A percentile compares a stretch with the other conserved stretches of the same genome.
Conservation (phyloP, 2,329 filamentous ascomycete species). For the Fusarium poae region DNA sequence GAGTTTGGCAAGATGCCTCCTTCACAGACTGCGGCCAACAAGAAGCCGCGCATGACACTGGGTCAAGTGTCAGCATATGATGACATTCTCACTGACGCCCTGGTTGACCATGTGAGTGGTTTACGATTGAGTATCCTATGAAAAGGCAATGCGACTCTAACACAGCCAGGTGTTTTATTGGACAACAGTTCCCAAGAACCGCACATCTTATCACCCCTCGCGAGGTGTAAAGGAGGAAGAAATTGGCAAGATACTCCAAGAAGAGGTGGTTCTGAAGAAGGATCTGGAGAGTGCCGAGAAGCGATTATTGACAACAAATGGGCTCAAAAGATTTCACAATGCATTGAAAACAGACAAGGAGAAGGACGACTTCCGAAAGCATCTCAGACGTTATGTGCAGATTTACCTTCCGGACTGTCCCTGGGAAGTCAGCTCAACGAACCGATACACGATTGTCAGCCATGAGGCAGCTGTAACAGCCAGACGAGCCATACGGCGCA, state of each 20-base stretch:
- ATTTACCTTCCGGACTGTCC: constrained; percentile 95
- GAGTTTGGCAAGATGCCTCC: constrained; percentile 53
- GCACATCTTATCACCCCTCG: constrained; percentile 84
- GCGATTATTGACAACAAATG: constrained; percentile 77
- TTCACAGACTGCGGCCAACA: constrained; percentile 54
- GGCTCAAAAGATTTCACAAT: constrained; percentile 77
- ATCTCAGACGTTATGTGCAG: constrained; percentile 90
- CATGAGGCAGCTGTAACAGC: constrained; percentile 92
- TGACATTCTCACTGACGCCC: constrained; percentile 93
- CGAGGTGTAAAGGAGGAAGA: constrained; percentile 79
- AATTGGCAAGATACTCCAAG: constrained; percentile 71
- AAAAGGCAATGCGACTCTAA: constrained; percentile 39
- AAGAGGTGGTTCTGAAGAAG: constrained; percentile 79
- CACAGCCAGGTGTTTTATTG: constrained; percentile 82
- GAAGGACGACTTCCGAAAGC: constrained; percentile 85
- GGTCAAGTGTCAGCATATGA: constrained; percentile 93
- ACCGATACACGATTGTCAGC: constrained; percentile 91
- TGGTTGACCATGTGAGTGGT: constrained; percentile 88
- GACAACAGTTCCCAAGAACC: constrained; percentile 96
- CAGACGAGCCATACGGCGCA: constrained; percentile 80
- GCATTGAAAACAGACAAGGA: constrained; percentile 80
- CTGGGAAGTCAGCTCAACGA: constrained; percentile 91
- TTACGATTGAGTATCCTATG: constrained; percentile 12
- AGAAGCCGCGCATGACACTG: constrained; percentile 83
- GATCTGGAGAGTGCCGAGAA: constrained; percentile 78